Conservation (phyloP, 176 grass and related monocot species). For the Saccharum spontaneum region DNA sequence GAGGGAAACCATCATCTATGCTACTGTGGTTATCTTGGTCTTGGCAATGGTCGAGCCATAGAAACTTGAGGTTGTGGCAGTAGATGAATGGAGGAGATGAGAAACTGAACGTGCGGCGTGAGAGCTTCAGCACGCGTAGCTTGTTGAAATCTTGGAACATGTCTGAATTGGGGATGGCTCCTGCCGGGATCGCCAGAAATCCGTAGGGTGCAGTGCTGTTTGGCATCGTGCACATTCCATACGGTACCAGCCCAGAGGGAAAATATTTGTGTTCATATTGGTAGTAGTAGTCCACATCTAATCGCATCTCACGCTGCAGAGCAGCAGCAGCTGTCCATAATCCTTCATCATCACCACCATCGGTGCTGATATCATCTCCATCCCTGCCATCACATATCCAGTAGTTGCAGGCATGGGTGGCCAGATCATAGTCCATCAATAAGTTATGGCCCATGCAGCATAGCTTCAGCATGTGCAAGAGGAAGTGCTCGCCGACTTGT, state of each 20-base stretch:
- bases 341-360: neutral
- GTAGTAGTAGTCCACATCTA: neutral
- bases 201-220: neutral
- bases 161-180: neutral
- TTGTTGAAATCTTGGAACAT: neutral
- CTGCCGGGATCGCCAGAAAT: neutral
- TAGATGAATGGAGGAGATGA: neutral
- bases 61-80: neutral
- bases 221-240: neutral
- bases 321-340: neutral
- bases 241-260: neutral
- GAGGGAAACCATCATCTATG: neutral
- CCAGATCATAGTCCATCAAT: neutral
- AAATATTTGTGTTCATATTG: neutral
- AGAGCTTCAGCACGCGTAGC: neutral
- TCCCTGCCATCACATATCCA: slow-evolving; percentile 16
- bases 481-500: neutral
- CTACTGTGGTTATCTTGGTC: neutral
- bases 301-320: neutral
- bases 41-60: neutral
- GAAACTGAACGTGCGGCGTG: neutral
- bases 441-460: neutral
- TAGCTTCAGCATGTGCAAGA: neutral
- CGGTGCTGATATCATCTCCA: too few relatives aligned
- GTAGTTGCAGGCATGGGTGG: neutral